Evolutionary conservation across 2,329 filamentous ascomycete genomes (phyloP).

Genomic region (Neophaeococcomyces mojaviensis): DNA sequence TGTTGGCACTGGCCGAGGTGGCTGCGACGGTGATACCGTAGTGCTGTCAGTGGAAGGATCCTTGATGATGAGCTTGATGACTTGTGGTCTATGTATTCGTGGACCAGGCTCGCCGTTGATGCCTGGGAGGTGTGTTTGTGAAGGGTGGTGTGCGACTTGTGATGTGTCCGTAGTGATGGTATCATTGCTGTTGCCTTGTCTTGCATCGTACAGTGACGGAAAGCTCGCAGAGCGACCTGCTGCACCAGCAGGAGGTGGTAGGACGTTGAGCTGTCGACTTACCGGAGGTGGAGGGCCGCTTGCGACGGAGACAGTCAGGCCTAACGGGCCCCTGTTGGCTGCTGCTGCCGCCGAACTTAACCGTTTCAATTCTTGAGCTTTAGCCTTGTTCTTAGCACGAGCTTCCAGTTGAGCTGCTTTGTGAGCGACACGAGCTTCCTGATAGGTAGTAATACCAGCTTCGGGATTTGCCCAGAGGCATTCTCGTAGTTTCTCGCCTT

Average conservation of each 20-base stretch:
- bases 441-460: conserved; percentile 3
- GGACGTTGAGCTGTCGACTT: neutral
- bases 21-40: neutral
- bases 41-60: neutral
- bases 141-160: neutral
- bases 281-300: neutral
- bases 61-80: neutral
- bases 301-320: neutral
- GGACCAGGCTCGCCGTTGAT: too few relatives aligned
- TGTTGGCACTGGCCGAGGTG: neutral
- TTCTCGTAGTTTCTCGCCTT: conserved; percentile 7
- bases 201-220: neutral
- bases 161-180: neutral
- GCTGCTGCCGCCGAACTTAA: neutral
- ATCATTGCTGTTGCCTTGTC: neutral
- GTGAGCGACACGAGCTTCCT: conserved; percentile 2
- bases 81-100: neutral
- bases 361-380: neutral
- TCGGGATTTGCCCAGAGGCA: conserved; percentile 8
- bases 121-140: neutral
- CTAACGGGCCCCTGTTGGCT: neutral
- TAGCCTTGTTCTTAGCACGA: neutral
- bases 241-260: neutral
- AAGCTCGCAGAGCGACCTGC: neutral
- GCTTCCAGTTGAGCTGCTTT: conserved; percentile 5